Evolutionary conservation across 1,284 basidiomycete genomes (phyloP).

Genomic region (Vanrija sp.): DNA sequence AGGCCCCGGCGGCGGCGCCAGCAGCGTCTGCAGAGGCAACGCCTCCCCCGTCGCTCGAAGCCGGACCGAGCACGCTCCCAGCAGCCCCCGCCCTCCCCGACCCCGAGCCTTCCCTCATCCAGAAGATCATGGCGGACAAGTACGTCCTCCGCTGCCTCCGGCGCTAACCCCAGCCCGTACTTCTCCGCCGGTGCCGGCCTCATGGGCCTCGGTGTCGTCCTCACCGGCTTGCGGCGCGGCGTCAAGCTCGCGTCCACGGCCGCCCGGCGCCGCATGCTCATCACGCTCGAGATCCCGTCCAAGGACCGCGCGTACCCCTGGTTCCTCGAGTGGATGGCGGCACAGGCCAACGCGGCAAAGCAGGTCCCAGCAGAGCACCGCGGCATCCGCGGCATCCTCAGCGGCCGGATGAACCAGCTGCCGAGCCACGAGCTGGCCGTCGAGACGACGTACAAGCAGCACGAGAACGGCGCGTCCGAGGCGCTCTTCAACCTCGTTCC

Average conservation of each 20-base stretch:
- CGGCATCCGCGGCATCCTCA: slow-evolving; percentile 21
- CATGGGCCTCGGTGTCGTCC: slow-evolving; percentile 83
- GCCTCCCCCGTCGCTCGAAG: not conserved
- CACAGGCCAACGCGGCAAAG: slow-evolving; percentile 22
- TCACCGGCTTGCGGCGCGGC: slow-evolving; percentile 69
- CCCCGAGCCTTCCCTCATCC: slow-evolving; percentile 10
- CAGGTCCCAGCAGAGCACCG: slow-evolving; percentile 20
- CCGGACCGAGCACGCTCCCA: not conserved
- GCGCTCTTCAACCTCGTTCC: slow-evolving; percentile 90
- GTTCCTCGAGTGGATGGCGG: slow-evolving; percentile 96
- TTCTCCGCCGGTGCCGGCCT: slow-evolving; percentile 95
- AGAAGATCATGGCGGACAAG: slow-evolving; percentile 42
- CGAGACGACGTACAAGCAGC: slow-evolving; percentile 82
- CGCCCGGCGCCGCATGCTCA: slow-evolving; percentile 83
- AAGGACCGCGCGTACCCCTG: slow-evolving; percentile 93
- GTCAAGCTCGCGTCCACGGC: slow-evolving; percentile 66
- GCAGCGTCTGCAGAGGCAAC: too few species aligned
- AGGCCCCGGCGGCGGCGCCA: too few species aligned
- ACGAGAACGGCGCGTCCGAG: slow-evolving; percentile 80
- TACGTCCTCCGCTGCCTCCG: slow-evolving; percentile 9
- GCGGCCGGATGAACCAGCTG: slow-evolving; percentile 55
- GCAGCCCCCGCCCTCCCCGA: not conserved
- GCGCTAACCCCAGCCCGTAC: slow-evolving; percentile 63
- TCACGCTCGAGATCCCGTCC: slow-evolving; percentile 93
- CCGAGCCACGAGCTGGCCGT: slow-evolving; percentile 89